Evolutionary conservation across 2,329 filamentous ascomycete species (phyloP).

Genomic region (Penicillium sp.): DNA sequence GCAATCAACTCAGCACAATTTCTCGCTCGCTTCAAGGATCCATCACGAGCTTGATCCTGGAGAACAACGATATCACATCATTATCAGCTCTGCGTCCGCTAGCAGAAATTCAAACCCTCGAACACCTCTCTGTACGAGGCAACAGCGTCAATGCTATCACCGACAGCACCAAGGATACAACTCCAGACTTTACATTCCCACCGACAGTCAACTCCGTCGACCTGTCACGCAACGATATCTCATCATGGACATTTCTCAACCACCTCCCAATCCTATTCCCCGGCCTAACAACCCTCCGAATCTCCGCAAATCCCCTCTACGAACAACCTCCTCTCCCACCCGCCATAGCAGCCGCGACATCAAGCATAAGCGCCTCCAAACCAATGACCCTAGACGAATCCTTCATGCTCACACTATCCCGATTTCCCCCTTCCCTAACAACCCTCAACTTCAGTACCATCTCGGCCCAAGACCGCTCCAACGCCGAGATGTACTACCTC

Average conservation of each 20-base stretch:
- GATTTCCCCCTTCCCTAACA: conserved; percentile 64
- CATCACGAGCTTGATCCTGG: conserved; percentile 52
- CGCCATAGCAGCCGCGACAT: conserved; percentile 26
- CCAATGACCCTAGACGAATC: conserved; percentile 68
- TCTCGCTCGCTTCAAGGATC: conserved; percentile 33
- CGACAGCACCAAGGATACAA: conserved; percentile 36
- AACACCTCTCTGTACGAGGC: conserved; percentile 66
- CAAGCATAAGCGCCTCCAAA: conserved; percentile 43
- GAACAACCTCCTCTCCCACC: conserved; percentile 45
- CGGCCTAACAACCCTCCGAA: conserved; percentile 70
- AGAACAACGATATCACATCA: conserved; percentile 49
- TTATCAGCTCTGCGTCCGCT: conserved; percentile 49
- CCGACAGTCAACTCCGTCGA: conserved; percentile 65
- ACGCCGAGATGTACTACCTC: conserved; percentile 93
- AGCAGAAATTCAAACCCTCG: conserved; percentile 54
- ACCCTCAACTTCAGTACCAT: conserved; percentile 64
- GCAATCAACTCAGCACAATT: conserved; percentile 39
- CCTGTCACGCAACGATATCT: conserved; percentile 70
- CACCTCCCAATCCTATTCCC: conserved; percentile 69
- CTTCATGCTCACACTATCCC: conserved; percentile 84
- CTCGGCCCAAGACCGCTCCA: conserved; percentile 71
- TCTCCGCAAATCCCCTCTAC: conserved; percentile 86
- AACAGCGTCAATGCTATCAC: conserved; percentile 64
- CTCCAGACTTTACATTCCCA: conserved; percentile 53
- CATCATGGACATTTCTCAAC: conserved; percentile 74